These are phyloP conservation scores for Bryoerythrophyllum caledonicum DNA, from an alignment of 225 moss, liverwort and hornwort genomes.

Conservation along the genomic window DNA sequence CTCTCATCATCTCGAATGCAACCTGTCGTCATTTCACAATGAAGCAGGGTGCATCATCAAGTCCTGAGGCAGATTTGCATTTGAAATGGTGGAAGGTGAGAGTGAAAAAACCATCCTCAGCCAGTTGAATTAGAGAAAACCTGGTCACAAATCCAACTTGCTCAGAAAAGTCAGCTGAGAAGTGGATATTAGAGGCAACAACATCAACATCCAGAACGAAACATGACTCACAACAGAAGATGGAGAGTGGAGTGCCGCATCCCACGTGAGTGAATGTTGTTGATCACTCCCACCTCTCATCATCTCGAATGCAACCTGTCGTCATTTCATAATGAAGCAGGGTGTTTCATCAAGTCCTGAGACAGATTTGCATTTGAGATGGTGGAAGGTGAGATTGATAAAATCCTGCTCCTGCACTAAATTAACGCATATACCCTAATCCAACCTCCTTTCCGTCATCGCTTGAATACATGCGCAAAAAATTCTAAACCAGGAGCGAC, in stretches of 20 bases:
- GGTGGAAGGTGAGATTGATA: not conserved
- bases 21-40: not conserved
- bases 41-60: not conserved
- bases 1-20: not conserved
- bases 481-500: not conserved
- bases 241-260: too few species aligned
- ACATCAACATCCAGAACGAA: too few species aligned
- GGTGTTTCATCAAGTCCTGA: not conserved
- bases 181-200: too few species aligned
- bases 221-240: too few species aligned
- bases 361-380: not conserved
- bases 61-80: not conserved
- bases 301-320: not conserved
- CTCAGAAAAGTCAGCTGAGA: not conserved
- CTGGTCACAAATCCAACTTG: not conserved
- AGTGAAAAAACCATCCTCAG: not conserved
- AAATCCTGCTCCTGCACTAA: not conserved
- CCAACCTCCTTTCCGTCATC: not conserved
- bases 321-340: not conserved
- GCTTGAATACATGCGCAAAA: not conserved
- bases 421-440: too few species aligned
- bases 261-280: too few species aligned
- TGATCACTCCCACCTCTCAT: not conserved
- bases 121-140: not conserved
- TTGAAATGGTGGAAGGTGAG: not conserved